Base-by-base conservation (phyloP, 2,329 filamentous ascomycete species). In the Fusarium longipes region DNA sequence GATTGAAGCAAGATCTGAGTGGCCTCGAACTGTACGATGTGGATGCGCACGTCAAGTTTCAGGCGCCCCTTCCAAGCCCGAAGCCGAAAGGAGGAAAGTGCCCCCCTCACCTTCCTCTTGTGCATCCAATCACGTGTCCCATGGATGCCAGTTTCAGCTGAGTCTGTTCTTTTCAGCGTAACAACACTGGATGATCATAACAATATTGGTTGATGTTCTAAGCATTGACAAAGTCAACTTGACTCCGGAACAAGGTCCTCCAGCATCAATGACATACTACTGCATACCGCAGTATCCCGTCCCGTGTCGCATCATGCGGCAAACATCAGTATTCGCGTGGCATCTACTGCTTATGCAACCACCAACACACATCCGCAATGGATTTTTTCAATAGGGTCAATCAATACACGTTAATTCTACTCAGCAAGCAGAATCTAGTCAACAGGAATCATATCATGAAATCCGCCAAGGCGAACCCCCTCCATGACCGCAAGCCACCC, bases 101-200 rank as follows among this genome's bases (percentile, higher is more conserved):
- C 15, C 30, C 57, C 65, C 65, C 67, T 35, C 55, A 47, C 57
- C 45, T 57, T 27, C 35, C 45, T 38, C 11, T 8, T 15, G 8
- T 10, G 9, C 4, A n/a, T 11, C 70, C 70, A 72, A 72, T 71
- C 70, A 70, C 43, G 55, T 62, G 45, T 29, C 57, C 20, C 22
- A 8, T 15, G 57, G 11, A 39, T 40, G 22, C 39, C 50, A 57
- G 52, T 68, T 63, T 72, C 70, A 72, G 70, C 70, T 72, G 70
- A 53, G 63, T 51, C 32, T 52, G 57, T 65, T 63, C 63, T 57
- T 49, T 32, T 54, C 51, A 58, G 51, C 44, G 58, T 66, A 52
- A 70, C 59, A 68, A 56, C 27, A 57, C 22, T 49, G 40, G 52
- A 54, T 36, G 65, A 66, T 54, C 51, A 39, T 40, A 48, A 57